These are phyloP conservation scores for Nasturtium officinale DNA, from an alignment of 345 rosid genomes.

Conservation along the genomic window DNA sequence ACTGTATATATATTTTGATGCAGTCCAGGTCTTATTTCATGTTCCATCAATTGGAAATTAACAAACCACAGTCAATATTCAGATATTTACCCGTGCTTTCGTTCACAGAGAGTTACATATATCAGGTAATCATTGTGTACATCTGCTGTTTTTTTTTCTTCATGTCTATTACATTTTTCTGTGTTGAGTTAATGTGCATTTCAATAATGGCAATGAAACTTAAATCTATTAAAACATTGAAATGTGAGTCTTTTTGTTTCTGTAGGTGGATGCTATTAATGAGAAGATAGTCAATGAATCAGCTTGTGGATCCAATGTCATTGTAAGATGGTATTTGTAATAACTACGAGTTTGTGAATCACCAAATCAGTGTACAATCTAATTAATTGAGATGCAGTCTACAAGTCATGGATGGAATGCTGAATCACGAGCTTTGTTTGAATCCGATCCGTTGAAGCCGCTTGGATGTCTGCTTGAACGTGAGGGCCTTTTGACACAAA, in stretches of 20 bases:
- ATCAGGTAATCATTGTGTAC: conserved; percentile 60
- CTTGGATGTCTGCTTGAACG: conserved; percentile 56
- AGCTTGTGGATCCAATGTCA: conserved; percentile 34
- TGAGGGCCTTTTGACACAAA: conserved; percentile 63
- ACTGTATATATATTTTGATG: conserved; percentile 13
- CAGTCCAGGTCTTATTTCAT: conserved; percentile 96
- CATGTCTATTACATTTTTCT: background rate
- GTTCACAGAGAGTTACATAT: conserved; percentile 79
- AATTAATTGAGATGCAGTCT: conserved; percentile 46
- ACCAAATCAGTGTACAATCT: conserved; percentile 11
- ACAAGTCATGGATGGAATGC: conserved; percentile 35
- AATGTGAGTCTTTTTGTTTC: conserved; percentile 2
- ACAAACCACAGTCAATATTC: conserved; percentile 58
- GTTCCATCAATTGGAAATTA: conserved; percentile 79
- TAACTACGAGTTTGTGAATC: conserved; percentile 11
- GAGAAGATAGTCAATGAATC: conserved; percentile 61
- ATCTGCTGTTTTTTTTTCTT: background rate
- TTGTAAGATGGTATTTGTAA: conserved; percentile 34
- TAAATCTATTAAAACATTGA: background rate
- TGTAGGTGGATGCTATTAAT: conserved; percentile 83
- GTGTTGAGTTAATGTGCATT: background rate
- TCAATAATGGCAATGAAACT: background rate
- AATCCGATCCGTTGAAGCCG: conserved; percentile 57
- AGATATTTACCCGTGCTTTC: conserved; percentile 72
- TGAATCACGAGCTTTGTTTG: conserved; percentile 42